Percentiles rank a stretch among this genome's conserved stretches.
Evolutionary conservation across 1,139 yeast species (phyloP).

Genomic region (Wickerhamiella infanticola): DNA sequence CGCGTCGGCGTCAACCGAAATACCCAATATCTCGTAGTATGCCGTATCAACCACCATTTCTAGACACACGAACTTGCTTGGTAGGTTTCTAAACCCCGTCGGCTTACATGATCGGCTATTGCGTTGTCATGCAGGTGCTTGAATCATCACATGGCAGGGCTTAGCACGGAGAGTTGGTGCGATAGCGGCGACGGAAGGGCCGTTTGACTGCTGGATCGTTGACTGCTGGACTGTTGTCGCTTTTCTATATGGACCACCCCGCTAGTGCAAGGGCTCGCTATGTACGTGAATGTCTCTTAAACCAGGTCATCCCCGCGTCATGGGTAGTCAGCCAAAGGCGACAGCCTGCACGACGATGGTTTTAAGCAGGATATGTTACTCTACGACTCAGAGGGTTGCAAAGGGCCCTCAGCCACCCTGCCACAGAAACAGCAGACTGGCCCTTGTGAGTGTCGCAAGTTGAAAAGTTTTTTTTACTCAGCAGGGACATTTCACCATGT

Average conservation of each 20-base stretch:
- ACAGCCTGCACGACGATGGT: constrained; percentile 97
- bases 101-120: too few species aligned
- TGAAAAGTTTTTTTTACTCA: not conserved
- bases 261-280: too few species aligned
- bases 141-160: too few species aligned
- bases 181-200: too few species aligned
- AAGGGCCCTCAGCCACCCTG: not conserved
- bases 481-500: constrained; percentile 7
- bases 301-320: constrained; percentile 87
- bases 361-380: constrained; percentile 39
- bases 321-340: constrained; percentile 52
- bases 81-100: too few species aligned
- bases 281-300: constrained; percentile 42
- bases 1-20: constrained; percentile 56
- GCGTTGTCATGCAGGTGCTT: too few species aligned
- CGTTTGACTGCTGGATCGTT: too few species aligned
- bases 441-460: not conserved
- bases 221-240: too few species aligned
- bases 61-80: not conserved
- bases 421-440: not conserved
- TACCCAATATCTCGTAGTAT: constrained; percentile 67
- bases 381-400: not conserved
- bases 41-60: constrained; percentile 84
- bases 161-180: too few species aligned
- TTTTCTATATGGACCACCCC: too few species aligned